Conservation (phyloP, 352 stramenopile species). For the Phytopythium chamaehyphon region DNA sequence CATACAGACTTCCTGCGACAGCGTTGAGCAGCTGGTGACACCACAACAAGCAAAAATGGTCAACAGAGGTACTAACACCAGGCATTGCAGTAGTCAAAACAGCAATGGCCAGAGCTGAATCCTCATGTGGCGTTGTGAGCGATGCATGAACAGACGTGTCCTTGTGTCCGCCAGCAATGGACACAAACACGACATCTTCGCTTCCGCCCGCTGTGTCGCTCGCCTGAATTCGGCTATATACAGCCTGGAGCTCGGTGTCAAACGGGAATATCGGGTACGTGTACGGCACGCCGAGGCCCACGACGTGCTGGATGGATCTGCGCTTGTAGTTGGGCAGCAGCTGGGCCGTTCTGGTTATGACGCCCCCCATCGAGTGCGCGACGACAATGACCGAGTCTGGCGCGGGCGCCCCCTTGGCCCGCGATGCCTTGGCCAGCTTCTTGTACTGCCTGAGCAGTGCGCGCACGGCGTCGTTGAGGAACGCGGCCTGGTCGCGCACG, state of each 20-base stretch:
- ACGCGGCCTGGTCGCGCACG: constrained; percentile 64
- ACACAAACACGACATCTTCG: constrained; percentile 52
- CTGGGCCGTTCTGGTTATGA: constrained; percentile 61
- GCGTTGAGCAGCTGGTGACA: constrained; percentile 75
- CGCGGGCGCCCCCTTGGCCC: constrained; percentile 11
- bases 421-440: constrained; percentile 31
- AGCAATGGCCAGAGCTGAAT: constrained; percentile 28
- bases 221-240: constrained; percentile 51
- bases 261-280: constrained; percentile 50
- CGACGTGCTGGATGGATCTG: constrained; percentile 69
- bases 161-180: constrained; percentile 77
- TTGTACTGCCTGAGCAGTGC: constrained; percentile 74
- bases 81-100: constrained; percentile 59
- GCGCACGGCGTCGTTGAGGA: constrained; percentile 68
- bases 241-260: constrained; percentile 51
- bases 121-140: constrained; percentile 8
- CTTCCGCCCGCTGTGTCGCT: constrained; percentile 5
- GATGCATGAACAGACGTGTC: constrained; percentile 71
- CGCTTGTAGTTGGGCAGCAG: constrained; percentile 72
- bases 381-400: constrained; percentile 72
- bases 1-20: constrained; percentile 58
- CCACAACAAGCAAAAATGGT: constrained; percentile 84
- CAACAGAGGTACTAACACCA: constrained; percentile 53
- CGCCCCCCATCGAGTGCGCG: constrained; percentile 82
- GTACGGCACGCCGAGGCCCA: constrained; percentile 70